These are phyloP conservation scores for Boletus bicolor DNA, from an alignment of 768 basidiomycete species.

Conservation along the genomic window DNA sequence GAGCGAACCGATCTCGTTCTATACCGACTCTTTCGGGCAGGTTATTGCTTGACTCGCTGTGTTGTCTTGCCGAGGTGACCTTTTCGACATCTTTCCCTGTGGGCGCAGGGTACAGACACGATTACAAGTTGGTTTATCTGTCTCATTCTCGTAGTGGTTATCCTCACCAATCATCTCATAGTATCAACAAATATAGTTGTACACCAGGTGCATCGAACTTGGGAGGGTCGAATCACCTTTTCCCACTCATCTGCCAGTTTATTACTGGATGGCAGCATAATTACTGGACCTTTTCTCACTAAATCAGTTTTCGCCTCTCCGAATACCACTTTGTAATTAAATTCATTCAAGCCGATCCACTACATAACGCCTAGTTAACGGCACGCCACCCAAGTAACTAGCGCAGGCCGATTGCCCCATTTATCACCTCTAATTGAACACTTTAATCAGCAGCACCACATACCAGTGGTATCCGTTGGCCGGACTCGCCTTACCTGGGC, in stretches of 20 bases:
- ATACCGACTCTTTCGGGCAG: constrained; percentile 7
- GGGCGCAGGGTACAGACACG: background rate
- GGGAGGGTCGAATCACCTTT: background rate
- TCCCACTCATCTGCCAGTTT: background rate
- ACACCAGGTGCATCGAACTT: background rate
- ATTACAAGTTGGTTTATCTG: background rate
- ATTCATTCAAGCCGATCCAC: background rate
- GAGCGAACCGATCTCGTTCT: background rate
- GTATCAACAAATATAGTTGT: constrained; percentile 6
- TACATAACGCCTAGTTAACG: background rate
- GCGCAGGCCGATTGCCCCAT: background rate
- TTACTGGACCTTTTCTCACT: background rate
- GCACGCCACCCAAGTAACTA: background rate
- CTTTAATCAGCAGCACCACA: background rate
- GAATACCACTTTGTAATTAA: background rate
- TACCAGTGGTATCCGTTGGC: background rate
- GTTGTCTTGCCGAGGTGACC: constrained; percentile 5
- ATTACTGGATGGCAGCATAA: background rate
- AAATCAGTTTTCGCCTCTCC: background rate
- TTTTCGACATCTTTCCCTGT: too few relatives aligned
- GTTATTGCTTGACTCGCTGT: background rate
- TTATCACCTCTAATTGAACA: background rate
- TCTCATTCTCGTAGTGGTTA: background rate
- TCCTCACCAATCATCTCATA: background rate
- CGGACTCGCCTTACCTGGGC: background rate